A percentile compares a stretch with the other conserved stretches of the same genome.
Evolutionary conservation across 2,329 filamentous ascomycete species (phyloP).

Genomic region (Neonectria punicea): DNA sequence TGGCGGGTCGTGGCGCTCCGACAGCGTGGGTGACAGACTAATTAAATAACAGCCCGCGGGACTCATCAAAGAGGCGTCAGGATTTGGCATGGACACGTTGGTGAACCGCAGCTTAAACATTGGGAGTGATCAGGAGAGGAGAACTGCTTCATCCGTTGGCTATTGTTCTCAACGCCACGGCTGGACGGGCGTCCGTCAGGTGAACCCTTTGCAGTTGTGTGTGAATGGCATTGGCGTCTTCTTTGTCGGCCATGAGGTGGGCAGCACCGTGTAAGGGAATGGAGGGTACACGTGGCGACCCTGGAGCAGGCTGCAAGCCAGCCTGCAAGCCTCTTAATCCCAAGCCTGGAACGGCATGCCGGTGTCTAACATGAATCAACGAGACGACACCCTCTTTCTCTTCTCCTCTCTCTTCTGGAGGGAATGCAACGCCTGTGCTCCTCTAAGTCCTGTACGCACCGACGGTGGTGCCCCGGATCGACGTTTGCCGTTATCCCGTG

Average conservation of each 20-base stretch:
- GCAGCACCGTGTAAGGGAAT: not conserved
- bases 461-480: not conserved
- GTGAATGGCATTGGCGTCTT: not conserved
- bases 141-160: not conserved
- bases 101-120: constrained; percentile 4
- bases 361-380: not conserved
- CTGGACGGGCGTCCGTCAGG: not conserved
- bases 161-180: not conserved
- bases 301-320: not conserved
- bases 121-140: not conserved
- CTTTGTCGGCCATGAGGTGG: not conserved
- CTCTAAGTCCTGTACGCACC: not conserved
- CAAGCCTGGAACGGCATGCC: not conserved
- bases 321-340: not conserved
- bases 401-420: not conserved
- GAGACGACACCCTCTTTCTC: not conserved
- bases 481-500: not conserved
- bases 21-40: constrained; percentile 35
- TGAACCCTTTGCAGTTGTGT: not conserved
- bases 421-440: no score
- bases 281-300: constrained; percentile 10
- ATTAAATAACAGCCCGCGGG: constrained; percentile 1
- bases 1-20: constrained; percentile 28
- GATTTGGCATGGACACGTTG: not conserved
- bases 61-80: not conserved